phyloP scores from a whole-genome alignment of 768 basidiomycete genomes.

The Holtermanniella nyarrowii region DNA sequence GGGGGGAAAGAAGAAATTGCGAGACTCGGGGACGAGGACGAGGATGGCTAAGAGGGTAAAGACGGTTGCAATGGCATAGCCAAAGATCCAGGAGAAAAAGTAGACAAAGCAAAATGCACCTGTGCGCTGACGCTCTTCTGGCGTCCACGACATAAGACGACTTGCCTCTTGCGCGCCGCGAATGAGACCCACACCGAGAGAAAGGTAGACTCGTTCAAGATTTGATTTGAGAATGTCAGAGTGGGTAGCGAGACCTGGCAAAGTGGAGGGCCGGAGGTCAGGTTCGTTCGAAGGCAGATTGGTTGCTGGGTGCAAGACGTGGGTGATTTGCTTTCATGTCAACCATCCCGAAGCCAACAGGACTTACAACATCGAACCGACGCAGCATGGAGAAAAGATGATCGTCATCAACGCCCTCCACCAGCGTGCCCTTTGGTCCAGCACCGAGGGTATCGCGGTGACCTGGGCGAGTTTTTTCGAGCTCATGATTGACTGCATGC shows the following conservation, averaged over 20 bases:
- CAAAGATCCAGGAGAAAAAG: constrained; percentile 39
- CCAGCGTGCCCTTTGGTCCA: constrained; percentile 35
- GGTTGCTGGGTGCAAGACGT: constrained; percentile 41
- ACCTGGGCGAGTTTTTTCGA: constrained; percentile 42
- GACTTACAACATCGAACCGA: constrained; percentile 38
- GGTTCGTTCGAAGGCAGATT: constrained; percentile 39
- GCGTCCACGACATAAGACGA: constrained; percentile 40
- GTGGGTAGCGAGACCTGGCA: constrained; percentile 42
- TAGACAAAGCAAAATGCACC: constrained; percentile 37
- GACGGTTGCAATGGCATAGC: constrained; percentile 38
- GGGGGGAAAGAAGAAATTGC: constrained; percentile 41
- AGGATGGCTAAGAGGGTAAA: constrained; percentile 35
- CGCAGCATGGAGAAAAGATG: constrained; percentile 40
- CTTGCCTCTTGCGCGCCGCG: constrained; percentile 34
- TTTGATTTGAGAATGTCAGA: constrained; percentile 41
- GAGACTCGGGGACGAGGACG: constrained; percentile 35
- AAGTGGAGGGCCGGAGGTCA: constrained; percentile 41
- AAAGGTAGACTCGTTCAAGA: constrained; percentile 40
- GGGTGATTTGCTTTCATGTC: constrained; percentile 40
- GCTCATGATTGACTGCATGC: constrained; percentile 29
- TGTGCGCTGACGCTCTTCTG: constrained; percentile 35
- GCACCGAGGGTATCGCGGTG: constrained; percentile 37
- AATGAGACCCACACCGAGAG: constrained; percentile 37
- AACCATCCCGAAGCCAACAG: no score
- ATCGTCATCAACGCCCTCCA: constrained; percentile 42